These are phyloP conservation scores for Fusarium irregulare DNA, from an alignment of 2,329 filamentous ascomycete species.

Conservation along the genomic window DNA sequence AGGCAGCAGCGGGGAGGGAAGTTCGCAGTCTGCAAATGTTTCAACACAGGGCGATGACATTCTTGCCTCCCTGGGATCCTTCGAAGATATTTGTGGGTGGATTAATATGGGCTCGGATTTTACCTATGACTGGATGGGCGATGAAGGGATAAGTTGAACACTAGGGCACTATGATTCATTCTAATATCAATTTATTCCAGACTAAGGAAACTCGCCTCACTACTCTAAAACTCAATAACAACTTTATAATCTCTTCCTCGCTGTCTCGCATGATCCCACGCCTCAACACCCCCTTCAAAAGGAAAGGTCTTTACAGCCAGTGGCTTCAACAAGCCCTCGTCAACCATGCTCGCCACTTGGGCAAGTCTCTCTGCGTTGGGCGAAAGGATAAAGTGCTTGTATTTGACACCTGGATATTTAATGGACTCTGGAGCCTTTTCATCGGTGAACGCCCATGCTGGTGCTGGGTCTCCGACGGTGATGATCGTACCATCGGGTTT, in stretches of 20 bases:
- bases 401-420: constrained; percentile 36
- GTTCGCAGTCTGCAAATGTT: not conserved
- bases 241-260: constrained; percentile 14
- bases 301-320: not conserved
- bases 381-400: constrained; percentile 45
- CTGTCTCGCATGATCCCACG: constrained; percentile 13
- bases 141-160: not conserved
- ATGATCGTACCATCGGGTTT: constrained; percentile 48
- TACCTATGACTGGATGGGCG: constrained; percentile 3
- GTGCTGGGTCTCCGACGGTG: constrained; percentile 51
- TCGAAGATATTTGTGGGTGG: constrained; percentile 27
- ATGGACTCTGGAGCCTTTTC: constrained; percentile 33
- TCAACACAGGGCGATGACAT: not conserved
- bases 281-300: constrained; percentile 1
- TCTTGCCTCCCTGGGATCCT: not conserved
- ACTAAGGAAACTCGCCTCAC: not conserved
- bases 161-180: fast-evolving
- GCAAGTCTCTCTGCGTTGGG: not conserved
- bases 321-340: constrained; percentile 1
- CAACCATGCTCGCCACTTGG: not conserved
- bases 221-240: constrained; percentile 1
- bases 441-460: constrained; percentile 47
- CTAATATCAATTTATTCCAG: fast-evolving
- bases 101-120: not conserved
- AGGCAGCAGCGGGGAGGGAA: not conserved